A percentile compares a stretch with the other conserved stretches of the same genome.
These are phyloP conservation scores for Chenopodium quinoa DNA, from an alignment of 148 eudicot species.

Conservation along the genomic window DNA sequence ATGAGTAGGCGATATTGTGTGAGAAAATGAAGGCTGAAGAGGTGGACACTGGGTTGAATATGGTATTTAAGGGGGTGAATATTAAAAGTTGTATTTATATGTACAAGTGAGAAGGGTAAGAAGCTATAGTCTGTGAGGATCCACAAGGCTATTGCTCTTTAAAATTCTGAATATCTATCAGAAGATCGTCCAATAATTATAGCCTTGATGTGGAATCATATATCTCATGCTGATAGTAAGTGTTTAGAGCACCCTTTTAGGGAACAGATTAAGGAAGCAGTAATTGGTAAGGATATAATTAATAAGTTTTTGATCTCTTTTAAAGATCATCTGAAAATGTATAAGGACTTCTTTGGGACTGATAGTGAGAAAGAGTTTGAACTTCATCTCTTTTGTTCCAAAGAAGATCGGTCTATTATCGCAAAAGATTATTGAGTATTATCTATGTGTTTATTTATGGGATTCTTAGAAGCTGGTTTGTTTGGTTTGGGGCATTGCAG, in stretches of 20 bases:
- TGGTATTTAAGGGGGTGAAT: background rate
- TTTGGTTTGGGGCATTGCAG: background rate
- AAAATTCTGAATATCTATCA: too few relatives aligned
- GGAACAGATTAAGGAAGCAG: background rate
- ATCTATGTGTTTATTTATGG: background rate
- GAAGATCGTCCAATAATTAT: background rate
- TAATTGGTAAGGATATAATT: background rate
- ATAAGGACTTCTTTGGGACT: background rate
- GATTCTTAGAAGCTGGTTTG: background rate
- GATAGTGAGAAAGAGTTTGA: background rate
- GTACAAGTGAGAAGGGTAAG: background rate
- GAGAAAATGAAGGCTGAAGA: too few relatives aligned
- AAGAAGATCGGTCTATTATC: too few relatives aligned
- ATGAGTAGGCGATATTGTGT: background rate
- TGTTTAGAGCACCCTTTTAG: background rate
- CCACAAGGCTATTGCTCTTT: background rate
- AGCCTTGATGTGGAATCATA: background rate
- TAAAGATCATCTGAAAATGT: background rate
- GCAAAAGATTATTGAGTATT: background rate
- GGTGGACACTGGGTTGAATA: too few relatives aligned
- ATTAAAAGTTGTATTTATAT: too few relatives aligned
- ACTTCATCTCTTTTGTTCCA: background rate
- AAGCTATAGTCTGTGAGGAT: background rate
- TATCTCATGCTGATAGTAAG: background rate
- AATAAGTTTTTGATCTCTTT: background rate